phyloP scores from a whole-genome alignment of 2,329 filamentous ascomycete genomes.

The Fusarium chlamydosporum region DNA sequence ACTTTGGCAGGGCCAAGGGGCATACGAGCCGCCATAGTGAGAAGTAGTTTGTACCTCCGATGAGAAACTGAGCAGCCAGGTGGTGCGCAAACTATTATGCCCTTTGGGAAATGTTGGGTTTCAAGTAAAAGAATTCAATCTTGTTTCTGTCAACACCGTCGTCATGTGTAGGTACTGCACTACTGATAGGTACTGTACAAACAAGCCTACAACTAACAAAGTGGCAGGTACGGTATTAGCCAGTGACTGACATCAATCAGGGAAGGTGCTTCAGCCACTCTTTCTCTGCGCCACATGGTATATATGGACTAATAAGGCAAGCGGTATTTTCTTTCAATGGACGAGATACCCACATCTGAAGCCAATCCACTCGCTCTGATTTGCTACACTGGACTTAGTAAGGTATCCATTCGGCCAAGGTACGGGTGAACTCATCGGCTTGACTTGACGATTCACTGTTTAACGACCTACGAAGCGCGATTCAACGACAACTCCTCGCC shows the following conservation, averaged over 20 bases:
- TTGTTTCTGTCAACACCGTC: slow-evolving; percentile 8
- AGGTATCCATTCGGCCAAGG: slow-evolving; percentile 39
- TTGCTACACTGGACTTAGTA: slow-evolving; percentile 37
- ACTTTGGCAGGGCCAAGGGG: slow-evolving; percentile 75
- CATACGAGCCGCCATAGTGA: slow-evolving; percentile 46
- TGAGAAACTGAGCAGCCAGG: not conserved
- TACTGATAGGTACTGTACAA: not conserved
- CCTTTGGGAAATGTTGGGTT: not conserved
- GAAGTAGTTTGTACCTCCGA: too few relatives aligned
- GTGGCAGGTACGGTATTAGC: slow-evolving; percentile 22
- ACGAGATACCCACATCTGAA: slow-evolving; percentile 10
- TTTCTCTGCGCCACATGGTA: not conserved
- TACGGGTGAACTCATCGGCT: slow-evolving; percentile 48
- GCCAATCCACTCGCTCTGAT: slow-evolving; percentile 46
- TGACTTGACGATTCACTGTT: slow-evolving; percentile 40
- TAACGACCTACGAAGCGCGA: slow-evolving; percentile 46
- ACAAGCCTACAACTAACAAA: slow-evolving; percentile 36
- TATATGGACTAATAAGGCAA: too few relatives aligned
- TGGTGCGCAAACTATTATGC: not conserved
- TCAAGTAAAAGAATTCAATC: slow-evolving; percentile 1
- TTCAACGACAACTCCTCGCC: slow-evolving; percentile 44
- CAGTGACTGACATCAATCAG: not conserved
- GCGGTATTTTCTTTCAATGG: slow-evolving; percentile 20
- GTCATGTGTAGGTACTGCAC: slow-evolving; percentile 26
- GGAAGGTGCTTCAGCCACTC: slow-evolving; percentile 2